These are phyloP conservation scores for Yarrowia sp. DNA, from an alignment of 805 yeast species.

Conservation along the genomic window DNA sequence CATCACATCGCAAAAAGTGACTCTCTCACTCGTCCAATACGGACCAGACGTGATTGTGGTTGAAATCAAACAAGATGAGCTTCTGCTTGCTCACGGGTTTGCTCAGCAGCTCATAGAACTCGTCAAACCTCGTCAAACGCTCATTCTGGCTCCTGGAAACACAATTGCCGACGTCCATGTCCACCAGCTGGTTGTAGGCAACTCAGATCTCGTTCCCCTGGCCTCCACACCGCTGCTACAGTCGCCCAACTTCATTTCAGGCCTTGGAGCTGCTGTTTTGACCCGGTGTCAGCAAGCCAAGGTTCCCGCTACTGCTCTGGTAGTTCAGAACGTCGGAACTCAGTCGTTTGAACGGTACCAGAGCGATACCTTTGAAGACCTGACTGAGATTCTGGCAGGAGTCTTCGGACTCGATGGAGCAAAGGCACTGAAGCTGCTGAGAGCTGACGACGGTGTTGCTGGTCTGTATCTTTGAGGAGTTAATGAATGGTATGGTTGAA, in stretches of 20 bases:
- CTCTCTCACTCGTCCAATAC: not conserved
- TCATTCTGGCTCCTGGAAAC: constrained; percentile 25
- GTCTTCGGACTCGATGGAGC: constrained; percentile 13
- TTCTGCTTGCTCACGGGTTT: constrained; percentile 23
- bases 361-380: constrained; percentile 25
- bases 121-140: constrained; percentile 7
- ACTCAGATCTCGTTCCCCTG: constrained; percentile 2
- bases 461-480: not conserved
- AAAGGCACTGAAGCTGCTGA: constrained; percentile 1
- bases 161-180: constrained; percentile 21
- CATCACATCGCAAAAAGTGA: constrained; percentile 12
- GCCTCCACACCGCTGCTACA: constrained; percentile 2
- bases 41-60: constrained; percentile 9
- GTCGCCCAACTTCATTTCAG: constrained; percentile 45
- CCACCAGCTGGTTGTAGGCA: constrained; percentile 12
- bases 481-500: too few species aligned
- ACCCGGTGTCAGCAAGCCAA: constrained; percentile 44
- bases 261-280: constrained; percentile 48
- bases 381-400: not conserved
- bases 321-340: constrained; percentile 49
- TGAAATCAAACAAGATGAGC: constrained; percentile 18
- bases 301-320: constrained; percentile 45
- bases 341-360: constrained; percentile 45
- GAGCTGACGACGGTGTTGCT: constrained; percentile 19
- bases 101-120: constrained; percentile 9